Conservation (phyloP, 306 rosid species). For the Lathyrus tuberosus region DNA sequence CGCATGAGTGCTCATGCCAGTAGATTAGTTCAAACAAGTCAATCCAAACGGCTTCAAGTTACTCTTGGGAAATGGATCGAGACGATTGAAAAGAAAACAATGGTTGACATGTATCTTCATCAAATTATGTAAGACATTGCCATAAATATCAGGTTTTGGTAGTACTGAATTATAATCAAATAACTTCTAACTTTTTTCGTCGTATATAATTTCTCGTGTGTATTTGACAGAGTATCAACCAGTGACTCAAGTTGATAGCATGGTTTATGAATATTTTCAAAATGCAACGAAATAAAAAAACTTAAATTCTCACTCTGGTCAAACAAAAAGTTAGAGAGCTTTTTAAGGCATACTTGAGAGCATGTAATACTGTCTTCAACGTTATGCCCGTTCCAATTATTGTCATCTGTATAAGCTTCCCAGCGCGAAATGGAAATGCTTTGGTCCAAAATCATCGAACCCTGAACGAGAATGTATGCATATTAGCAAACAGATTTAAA, state of each 20-base stretch:
- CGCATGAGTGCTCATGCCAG: too few species aligned
- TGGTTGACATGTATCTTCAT: too few species aligned
- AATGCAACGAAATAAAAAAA: not conserved
- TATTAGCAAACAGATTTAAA: slow-evolving; percentile 17
- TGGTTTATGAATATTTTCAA: not conserved
- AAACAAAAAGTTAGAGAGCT: slow-evolving; percentile 19
- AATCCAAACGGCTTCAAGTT: not conserved
- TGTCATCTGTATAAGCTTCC: slow-evolving; percentile 58
- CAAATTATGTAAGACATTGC: too few species aligned
- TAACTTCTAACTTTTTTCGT: slow-evolving; percentile 1
- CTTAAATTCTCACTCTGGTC: slow-evolving; percentile 2
- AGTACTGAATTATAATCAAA: slow-evolving; percentile 17
- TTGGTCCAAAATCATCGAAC: slow-evolving; percentile 75
- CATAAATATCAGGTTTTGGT: not conserved
- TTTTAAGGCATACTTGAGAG: slow-evolving; percentile 52
- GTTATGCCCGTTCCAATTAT: slow-evolving; percentile 48
- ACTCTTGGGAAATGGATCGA: not conserved
- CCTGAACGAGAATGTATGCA: slow-evolving; percentile 55
- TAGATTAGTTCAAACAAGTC: too few species aligned
- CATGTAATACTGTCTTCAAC: slow-evolving; percentile 45
- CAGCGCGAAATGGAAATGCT: slow-evolving; percentile 66
- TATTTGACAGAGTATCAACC: not conserved
- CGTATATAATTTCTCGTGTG: slow-evolving; percentile 5
- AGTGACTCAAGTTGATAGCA: slow-evolving; percentile 14
- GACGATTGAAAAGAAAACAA: slow-evolving; percentile 1